These are phyloP conservation scores for Exsudoporus floridanus DNA, from an alignment of 1,284 basidiomycete species.

Conservation along the genomic window DNA sequence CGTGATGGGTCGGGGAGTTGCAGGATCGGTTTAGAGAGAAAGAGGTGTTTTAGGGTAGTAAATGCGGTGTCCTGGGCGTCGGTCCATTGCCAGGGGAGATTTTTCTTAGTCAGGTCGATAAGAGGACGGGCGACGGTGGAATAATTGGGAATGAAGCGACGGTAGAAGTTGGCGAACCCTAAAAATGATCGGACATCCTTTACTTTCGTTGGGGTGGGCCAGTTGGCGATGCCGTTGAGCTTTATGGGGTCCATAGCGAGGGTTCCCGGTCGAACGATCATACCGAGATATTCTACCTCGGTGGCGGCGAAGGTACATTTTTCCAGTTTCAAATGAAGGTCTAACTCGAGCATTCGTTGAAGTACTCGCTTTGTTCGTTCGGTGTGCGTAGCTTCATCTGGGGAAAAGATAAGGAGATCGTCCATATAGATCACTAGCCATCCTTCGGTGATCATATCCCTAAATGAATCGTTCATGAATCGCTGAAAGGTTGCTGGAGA, in stretches of 20 bases:
- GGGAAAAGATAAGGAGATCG: constrained; percentile 22
- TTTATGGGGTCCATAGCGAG: constrained; percentile 42
- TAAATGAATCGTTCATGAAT: constrained; percentile 19
- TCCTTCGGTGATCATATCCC: constrained; percentile 10
- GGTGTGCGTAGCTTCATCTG: background rate
- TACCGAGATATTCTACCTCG: constrained; percentile 41
- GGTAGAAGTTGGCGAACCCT: constrained; percentile 43
- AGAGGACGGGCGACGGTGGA: constrained; percentile 23
- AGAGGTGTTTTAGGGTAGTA: too few species aligned
- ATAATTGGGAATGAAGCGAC: constrained; percentile 42
- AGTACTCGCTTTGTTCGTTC: constrained; percentile 32
- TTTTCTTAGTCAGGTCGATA: background rate
- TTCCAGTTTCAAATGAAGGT: constrained; percentile 36
- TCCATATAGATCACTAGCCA: constrained; percentile 20
- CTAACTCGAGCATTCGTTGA: constrained; percentile 24
- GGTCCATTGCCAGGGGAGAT: too few species aligned
- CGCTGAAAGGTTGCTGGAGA: constrained; percentile 16
- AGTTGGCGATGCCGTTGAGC: constrained; percentile 35
- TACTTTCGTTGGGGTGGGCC: constrained; percentile 36
- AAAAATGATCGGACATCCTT: constrained; percentile 36
- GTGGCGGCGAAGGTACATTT: constrained; percentile 41
- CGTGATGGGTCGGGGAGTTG: too few species aligned
- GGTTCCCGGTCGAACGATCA: constrained; percentile 33
- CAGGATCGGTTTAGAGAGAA: too few species aligned
- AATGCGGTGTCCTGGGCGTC: too few species aligned